phyloP scores from a whole-genome alignment of 345 rosid genomes.

The Boechera retrofracta region DNA sequence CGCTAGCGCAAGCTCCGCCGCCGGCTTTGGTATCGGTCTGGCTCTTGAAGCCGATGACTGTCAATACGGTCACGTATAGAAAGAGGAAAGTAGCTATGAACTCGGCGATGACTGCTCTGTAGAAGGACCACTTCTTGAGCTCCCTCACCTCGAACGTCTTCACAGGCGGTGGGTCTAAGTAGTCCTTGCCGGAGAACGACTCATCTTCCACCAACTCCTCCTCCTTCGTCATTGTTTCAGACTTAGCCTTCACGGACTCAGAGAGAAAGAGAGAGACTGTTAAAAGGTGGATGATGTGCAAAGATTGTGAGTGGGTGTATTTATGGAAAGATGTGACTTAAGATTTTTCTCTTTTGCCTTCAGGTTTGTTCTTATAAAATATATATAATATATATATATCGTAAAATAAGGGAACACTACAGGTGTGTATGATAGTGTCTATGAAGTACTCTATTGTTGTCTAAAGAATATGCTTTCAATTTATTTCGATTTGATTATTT shows the following conservation, averaged over 20 bases:
- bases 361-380: background rate
- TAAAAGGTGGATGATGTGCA: conserved; percentile 28
- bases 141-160: conserved; percentile 63
- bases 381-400: too few relatives aligned
- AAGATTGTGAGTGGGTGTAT: conserved; percentile 38
- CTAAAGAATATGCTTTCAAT: conserved; percentile 12
- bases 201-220: conserved; percentile 57
- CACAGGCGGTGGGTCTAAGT: conserved; percentile 80
- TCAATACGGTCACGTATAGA: conserved; percentile 70
- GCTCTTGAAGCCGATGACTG: conserved; percentile 76
- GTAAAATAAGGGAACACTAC: background rate
- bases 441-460: conserved; percentile 14
- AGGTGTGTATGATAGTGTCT: background rate
- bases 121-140: conserved; percentile 76
- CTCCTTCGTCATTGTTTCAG: conserved; percentile 43
- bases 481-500: conserved; percentile 1
- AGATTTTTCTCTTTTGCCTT: conserved; percentile 28
- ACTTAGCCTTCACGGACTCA: conserved; percentile 14
- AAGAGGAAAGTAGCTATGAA: conserved; percentile 85
- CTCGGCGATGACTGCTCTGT: conserved; percentile 85
- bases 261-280: conserved; percentile 6
- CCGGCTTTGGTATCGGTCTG: conserved; percentile 46
- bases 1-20: conserved; percentile 59
- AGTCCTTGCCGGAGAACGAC: conserved; percentile 66
- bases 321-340: conserved; percentile 32